phyloP scores from a whole-genome alignment of 1,284 basidiomycete species.

The Cutaneotrichosporon daszewskae region DNA sequence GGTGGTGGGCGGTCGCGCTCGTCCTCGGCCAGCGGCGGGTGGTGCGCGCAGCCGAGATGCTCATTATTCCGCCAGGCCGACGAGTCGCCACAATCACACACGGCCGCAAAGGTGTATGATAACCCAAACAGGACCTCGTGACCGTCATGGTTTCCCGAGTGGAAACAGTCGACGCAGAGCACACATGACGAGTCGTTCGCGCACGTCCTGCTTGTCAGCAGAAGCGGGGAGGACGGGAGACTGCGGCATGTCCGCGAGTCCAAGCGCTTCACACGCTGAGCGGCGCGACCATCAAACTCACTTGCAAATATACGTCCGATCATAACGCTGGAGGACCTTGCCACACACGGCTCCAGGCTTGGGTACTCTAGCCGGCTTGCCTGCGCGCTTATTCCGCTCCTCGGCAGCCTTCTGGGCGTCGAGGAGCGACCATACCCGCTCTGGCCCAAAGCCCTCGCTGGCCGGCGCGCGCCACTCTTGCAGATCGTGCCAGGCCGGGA shows the following conservation, averaged over 20 bases:
- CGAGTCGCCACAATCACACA: slow-evolving; percentile 85
- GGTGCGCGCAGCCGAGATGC: slow-evolving; percentile 64
- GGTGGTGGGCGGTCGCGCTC: slow-evolving; percentile 21
- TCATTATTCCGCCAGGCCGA: slow-evolving; percentile 66
- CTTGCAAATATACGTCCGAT: slow-evolving; percentile 87
- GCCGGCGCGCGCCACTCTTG: slow-evolving; percentile 16
- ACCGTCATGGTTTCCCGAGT: slow-evolving; percentile 69
- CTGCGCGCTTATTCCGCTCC: slow-evolving; percentile 13
- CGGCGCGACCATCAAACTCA: slow-evolving; percentile 54
- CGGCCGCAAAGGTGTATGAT: slow-evolving; percentile 80
- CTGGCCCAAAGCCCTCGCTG: slow-evolving; percentile 12
- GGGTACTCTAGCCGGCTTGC: slow-evolving; percentile 14
- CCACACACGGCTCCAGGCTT: slow-evolving; percentile 34
- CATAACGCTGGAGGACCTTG: slow-evolving; percentile 45
- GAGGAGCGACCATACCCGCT: slow-evolving; percentile 15
- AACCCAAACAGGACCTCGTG: slow-evolving; percentile 90
- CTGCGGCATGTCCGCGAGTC: no score
- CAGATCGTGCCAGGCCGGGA: slow-evolving; percentile 19
- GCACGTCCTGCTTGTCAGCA: slow-evolving; percentile 63
- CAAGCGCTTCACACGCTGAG: no score
- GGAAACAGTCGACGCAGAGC: slow-evolving; percentile 80
- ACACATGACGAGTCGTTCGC: slow-evolving; percentile 81
- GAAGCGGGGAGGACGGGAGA: neutral
- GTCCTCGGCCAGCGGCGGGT: slow-evolving; percentile 50
- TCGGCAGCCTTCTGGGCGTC: slow-evolving; percentile 19